Conservation (phyloP, 2,329 filamentous ascomycete genomes). For the Microthyrium microscopicum region DNA sequence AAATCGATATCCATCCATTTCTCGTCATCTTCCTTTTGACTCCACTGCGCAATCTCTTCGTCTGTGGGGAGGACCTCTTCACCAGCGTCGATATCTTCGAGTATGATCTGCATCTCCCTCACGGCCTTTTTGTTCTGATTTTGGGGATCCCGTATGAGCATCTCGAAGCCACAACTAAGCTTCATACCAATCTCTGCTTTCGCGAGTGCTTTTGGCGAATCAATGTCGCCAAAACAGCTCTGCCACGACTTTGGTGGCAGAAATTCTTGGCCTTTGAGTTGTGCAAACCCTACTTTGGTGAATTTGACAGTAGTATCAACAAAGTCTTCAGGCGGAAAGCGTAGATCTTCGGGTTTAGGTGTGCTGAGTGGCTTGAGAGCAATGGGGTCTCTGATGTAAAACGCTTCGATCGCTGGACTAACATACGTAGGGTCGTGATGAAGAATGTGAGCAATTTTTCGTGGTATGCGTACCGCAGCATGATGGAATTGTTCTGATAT, state of each 20-base stretch:
- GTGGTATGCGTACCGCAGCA: constrained; percentile 55
- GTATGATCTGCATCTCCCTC: constrained; percentile 57
- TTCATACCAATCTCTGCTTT: constrained; percentile 67
- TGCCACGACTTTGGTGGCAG: constrained; percentile 42
- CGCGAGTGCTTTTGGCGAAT: constrained; percentile 17
- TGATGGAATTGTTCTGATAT: constrained; percentile 63
- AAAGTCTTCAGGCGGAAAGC: constrained; percentile 62
- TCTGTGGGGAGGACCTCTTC: constrained; percentile 56
- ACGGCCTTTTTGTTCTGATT: constrained; percentile 52
- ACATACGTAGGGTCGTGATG: constrained; percentile 60
- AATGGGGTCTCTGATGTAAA: constrained; percentile 77
- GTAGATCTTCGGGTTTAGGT: constrained; percentile 26
- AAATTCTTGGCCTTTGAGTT: constrained; percentile 76
- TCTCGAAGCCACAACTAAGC: constrained; percentile 76
- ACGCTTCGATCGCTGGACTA: constrained; percentile 71
- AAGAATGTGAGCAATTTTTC: constrained; percentile 65
- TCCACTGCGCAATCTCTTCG: constrained; percentile 57
- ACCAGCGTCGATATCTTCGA: constrained; percentile 60
- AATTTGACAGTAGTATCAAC: constrained; percentile 67
- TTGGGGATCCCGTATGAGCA: constrained; percentile 53
- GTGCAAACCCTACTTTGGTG: constrained; percentile 78
- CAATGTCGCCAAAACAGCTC: constrained; percentile 21
- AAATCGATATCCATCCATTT: constrained; percentile 87
- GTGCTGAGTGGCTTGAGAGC: constrained; percentile 52
- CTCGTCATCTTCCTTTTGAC: constrained; percentile 60